phyloP scores from a whole-genome alignment of 2,329 filamentous ascomycete species.

The Trichoderma sp. region DNA sequence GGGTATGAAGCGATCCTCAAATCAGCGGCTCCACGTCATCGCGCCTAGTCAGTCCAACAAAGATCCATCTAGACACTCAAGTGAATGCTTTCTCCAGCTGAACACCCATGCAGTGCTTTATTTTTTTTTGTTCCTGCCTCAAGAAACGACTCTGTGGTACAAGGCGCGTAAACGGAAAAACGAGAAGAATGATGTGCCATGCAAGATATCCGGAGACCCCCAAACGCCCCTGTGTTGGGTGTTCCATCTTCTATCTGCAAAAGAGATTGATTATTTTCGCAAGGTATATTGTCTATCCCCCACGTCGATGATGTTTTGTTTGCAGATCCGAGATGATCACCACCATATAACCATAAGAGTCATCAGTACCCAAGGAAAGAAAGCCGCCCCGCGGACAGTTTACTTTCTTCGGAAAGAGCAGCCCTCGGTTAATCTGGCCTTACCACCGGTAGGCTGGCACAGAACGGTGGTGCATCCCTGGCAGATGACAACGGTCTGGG shows the following conservation, averaged over 20 bases:
- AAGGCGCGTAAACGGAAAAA: conserved; percentile 46
- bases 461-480: conserved; percentile 99
- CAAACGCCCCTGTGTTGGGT: conserved; percentile 68
- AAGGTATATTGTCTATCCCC: conserved; percentile 48
- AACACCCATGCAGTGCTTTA: conserved; percentile 53
- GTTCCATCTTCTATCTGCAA: conserved; percentile 73
- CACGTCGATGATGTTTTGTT: conserved; percentile 48
- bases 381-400: conserved; percentile 50
- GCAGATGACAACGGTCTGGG: conserved; percentile 99
- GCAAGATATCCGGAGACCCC: conserved; percentile 79
- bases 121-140: conserved; percentile 38
- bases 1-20: conserved; percentile 63
- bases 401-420: conserved; percentile 99
- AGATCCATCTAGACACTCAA: conserved; percentile 49
- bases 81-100: conserved; percentile 58
- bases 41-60: conserved; percentile 40
- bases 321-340: conserved; percentile 60
- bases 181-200: conserved; percentile 54
- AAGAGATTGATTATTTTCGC: conserved; percentile 46
- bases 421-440: conserved; percentile 97
- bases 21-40: conserved; percentile 62
- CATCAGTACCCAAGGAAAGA: conserved; percentile 49
- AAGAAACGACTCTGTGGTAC: conserved; percentile 45
- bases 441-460: conserved; percentile 99
- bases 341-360: conserved; percentile 48